These are phyloP conservation scores for Trichophyton schoenleinii DNA, from an alignment of 2,329 filamentous ascomycete species.

Conservation along the genomic window DNA sequence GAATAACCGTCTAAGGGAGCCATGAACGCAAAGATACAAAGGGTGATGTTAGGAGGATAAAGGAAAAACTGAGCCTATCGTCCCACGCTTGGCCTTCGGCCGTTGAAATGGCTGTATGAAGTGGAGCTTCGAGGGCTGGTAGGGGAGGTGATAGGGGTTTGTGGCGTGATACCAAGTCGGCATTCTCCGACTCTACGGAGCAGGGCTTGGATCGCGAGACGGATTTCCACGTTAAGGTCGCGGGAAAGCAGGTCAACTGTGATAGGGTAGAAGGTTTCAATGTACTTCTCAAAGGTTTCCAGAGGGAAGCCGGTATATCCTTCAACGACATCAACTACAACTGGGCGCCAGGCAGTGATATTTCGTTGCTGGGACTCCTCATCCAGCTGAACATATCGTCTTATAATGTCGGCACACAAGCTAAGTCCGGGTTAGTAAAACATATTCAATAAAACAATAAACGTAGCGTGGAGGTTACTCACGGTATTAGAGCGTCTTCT, in stretches of 20 bases:
- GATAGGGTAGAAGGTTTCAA: conserved; percentile 74
- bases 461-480: conserved; percentile 21
- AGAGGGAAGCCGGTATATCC: conserved; percentile 76
- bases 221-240: conserved; percentile 68
- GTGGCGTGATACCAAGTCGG: conserved; percentile 36
- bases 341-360: conserved; percentile 91
- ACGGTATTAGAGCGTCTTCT: conserved; percentile 79
- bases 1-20: background rate
- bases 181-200: conserved; percentile 75
- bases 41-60: background rate
- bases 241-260: conserved; percentile 69
- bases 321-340: conserved; percentile 92
- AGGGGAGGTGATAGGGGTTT: conserved; percentile 19
- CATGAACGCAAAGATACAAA: background rate
- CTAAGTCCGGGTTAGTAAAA: conserved; percentile 24
- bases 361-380: conserved; percentile 96
- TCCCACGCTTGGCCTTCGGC: background rate
- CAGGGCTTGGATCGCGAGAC: conserved; percentile 63
- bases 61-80: background rate
- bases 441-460: background rate
- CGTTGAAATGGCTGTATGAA: conserved; percentile 20
- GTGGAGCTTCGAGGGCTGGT: conserved; percentile 26
- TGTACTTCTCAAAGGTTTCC: conserved; percentile 65
- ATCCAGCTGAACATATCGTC: conserved; percentile 71
- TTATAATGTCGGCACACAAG: conserved; percentile 86